Conservation (phyloP, 441 rosid species). For the Eruca vesicaria region DNA sequence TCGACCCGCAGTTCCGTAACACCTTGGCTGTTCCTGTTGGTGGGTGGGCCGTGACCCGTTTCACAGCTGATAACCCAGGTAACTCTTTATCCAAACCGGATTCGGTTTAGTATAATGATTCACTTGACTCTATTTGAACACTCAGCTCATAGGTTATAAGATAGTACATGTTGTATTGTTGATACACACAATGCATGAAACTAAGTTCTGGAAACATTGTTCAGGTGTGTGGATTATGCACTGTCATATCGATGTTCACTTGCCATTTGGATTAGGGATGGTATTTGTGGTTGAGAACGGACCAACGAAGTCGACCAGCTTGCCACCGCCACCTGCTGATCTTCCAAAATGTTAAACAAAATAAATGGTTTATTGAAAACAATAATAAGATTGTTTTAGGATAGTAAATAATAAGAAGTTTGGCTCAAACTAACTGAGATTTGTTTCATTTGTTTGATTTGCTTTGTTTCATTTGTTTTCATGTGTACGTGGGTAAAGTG, state of each 20-base stretch:
- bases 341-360: conserved; percentile 60
- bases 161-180: not conserved
- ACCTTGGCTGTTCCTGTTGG: conserved; percentile 83
- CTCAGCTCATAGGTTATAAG: too few species aligned
- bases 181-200: not conserved
- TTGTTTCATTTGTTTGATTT: conserved; percentile 19
- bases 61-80: conserved; percentile 86
- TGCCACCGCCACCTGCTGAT: conserved; percentile 88
- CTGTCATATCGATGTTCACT: conserved; percentile 75
- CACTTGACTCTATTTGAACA: not conserved
- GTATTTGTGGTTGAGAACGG: conserved; percentile 70
- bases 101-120: not conserved
- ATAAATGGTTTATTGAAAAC: not conserved
- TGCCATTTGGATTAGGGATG: conserved; percentile 67
- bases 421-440: not conserved
- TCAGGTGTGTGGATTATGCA: conserved; percentile 80
- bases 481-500: conserved; percentile 1
- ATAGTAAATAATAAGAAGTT: not conserved
- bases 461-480: not conserved
- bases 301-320: conserved; percentile 47
- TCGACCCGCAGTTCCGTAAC: conserved; percentile 59
- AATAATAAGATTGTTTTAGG: conserved; percentile 5
- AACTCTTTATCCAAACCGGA: not conserved
- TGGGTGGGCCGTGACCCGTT: conserved; percentile 88
- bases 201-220: not conserved